Base-by-base conservation (phyloP, 2,329 filamentous ascomycete genomes). In the Cladosporium austrohemisphaericum region DNA sequence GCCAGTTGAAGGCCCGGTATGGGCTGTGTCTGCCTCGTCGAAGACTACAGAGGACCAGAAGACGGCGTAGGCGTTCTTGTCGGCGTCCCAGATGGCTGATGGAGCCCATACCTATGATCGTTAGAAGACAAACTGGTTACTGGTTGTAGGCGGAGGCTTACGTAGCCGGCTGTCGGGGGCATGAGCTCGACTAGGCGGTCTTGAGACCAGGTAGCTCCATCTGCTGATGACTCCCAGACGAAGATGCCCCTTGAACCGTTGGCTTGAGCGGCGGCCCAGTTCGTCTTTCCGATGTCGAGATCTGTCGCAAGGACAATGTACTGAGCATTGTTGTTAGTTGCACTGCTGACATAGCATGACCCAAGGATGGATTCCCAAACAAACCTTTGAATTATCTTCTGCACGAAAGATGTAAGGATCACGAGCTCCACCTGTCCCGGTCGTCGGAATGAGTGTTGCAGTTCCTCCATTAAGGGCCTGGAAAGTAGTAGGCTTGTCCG, bases 331-430 rank as follows among this genome's bases (percentile, higher is more conserved):
- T 20, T 7, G 32, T 20, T 5, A 3, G 5, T 2, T 13, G 2
- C 7, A 5, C 5, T 1, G 16, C 5, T 9, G 1, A 19, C n/a
- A n/a, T n/a, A n/a, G 32, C 16, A 9, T 19, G 3, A 11, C 13
- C 3, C 4, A 25, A 26, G 36, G 8, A 14, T n/a, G n/a, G 22
- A 4, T 25, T 19, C 14, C 4, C 16, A 19, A 11, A 13, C n/a
- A 14, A 5, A 43, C 40, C 28, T 32, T 43, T 7, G 40, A 43
- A 11, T 43, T 31, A 22, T 43, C 40, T 14, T 43, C 8, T 10
- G 40, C 40, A 10, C 40, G 40, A 19, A 43, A 43, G 4, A 43
- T 43, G 18, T 32, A 43, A n/a, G 40, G 40, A 22, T 43, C 40
- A 7, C 40, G 40, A 14, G 40, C 40, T 10, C 40, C 40, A 9